phyloP scores from a whole-genome alignment of 2,329 filamentous ascomycete species.

The Mycosphaerella arachidis region DNA sequence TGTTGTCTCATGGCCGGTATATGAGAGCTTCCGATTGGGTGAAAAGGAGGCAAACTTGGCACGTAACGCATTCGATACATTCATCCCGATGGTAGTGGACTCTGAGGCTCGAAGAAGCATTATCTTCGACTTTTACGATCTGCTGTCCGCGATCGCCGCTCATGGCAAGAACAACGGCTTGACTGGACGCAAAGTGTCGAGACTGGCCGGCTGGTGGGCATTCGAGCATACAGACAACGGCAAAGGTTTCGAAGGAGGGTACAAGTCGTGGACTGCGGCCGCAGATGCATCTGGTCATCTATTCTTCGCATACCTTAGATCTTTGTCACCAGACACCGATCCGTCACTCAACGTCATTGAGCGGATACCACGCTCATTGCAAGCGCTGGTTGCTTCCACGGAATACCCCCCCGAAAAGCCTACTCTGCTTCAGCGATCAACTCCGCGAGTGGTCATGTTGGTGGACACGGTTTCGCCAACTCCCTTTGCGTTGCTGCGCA shows the following conservation, averaged over 20 bases:
- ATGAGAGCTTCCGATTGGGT: conserved; percentile 91
- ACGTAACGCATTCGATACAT: conserved; percentile 89
- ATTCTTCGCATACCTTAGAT: conserved; percentile 95
- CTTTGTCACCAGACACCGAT: conserved; percentile 71
- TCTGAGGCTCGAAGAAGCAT: conserved; percentile 80
- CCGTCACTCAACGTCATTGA: conserved; percentile 73
- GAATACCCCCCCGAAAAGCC: conserved; percentile 86
- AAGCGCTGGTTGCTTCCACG: conserved; percentile 84
- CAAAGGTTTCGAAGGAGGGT: conserved; percentile 91
- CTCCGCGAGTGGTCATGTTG: conserved; percentile 92
- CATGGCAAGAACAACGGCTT: conserved; percentile 92
- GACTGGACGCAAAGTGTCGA: conserved; percentile 85
- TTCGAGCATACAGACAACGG: conserved; percentile 86
- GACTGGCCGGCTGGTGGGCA: conserved; percentile 97
- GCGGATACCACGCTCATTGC: conserved; percentile 80
- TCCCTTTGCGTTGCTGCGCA: conserved; percentile 82
- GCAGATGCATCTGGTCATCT: conserved; percentile 94
- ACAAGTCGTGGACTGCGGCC: conserved; percentile 82
- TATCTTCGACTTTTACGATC: conserved; percentile 94
- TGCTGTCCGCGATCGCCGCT: conserved; percentile 83
- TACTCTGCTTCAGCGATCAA: conserved; percentile 69
- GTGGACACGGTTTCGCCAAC: conserved; percentile 93
- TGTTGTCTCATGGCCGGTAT: conserved; percentile 94
- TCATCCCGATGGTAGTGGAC: conserved; percentile 89
- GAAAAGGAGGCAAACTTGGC: conserved; percentile 91